A percentile compares a stretch with the other conserved stretches of the same genome.
phyloP scores from a whole-genome alignment of 306 rosid species.

The Quercus aquifolioides region DNA sequence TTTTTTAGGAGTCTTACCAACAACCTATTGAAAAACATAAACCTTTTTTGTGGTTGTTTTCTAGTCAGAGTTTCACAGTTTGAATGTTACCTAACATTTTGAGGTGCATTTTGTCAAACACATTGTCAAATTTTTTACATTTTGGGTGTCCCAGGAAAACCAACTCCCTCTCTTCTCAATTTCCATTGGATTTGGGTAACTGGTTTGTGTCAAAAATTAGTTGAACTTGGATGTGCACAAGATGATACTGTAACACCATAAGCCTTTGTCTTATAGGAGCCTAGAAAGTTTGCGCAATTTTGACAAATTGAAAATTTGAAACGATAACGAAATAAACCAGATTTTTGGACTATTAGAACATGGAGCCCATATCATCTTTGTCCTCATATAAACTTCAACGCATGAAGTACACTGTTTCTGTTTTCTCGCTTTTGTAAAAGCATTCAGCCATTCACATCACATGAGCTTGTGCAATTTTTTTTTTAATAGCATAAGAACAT shows the following conservation, averaged over 20 bases:
- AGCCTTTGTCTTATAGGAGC: neutral
- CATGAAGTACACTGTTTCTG: neutral
- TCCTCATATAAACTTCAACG: neutral
- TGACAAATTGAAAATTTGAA: neutral
- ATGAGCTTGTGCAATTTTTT: no score
- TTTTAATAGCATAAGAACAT: no score
- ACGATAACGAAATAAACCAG: neutral
- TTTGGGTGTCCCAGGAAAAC: neutral
- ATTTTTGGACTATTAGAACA: neutral
- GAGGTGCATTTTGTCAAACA: neutral
- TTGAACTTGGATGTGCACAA: neutral
- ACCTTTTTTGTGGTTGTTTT: neutral
- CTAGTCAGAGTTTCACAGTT: neutral
- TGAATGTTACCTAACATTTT: constrained; percentile 10
- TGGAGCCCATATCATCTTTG: neutral
- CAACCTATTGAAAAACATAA: constrained; percentile 33
- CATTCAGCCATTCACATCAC: no score
- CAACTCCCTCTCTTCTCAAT: neutral
- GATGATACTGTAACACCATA: no score
- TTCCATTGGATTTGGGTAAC: neutral
- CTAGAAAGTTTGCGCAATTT: neutral
- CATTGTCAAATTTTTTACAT: neutral
- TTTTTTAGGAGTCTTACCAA: constrained; percentile 26
- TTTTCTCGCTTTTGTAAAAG: neutral
- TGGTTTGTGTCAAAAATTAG: neutral